Conservation (phyloP, 345 rosid genomes). For the Crucihimalaya himalaica region DNA sequence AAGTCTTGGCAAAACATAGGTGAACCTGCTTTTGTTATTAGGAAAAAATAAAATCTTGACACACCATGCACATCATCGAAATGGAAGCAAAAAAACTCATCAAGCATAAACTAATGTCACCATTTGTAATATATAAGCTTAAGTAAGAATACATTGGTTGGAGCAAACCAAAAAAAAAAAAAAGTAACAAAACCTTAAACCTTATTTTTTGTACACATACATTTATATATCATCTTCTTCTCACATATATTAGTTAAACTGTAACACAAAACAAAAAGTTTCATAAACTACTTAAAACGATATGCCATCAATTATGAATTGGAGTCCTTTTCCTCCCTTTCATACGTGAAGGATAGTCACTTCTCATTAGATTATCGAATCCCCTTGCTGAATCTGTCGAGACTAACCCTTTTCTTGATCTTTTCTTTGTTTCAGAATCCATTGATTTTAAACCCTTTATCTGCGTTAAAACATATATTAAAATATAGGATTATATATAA, state of each 20-base stretch:
- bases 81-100: background rate
- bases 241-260: background rate
- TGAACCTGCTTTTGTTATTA: background rate
- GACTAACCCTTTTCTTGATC: constrained; percentile 11
- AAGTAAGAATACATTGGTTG: constrained; percentile 6
- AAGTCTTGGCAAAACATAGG: background rate
- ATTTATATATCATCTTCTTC: constrained; percentile 1
- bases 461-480: constrained; percentile 10
- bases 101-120: background rate
- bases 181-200: background rate
- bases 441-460: background rate
- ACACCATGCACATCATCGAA: constrained; percentile 6
- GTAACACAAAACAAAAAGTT: background rate
- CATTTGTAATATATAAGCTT: constrained; percentile 5
- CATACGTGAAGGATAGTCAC: constrained; percentile 39
- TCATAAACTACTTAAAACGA: background rate
- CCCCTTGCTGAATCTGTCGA: constrained; percentile 15
- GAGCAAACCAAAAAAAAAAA: background rate
- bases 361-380: constrained; percentile 33
- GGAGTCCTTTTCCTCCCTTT: constrained; percentile 42
- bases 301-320: constrained; percentile 32
- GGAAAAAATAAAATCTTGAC: background rate
- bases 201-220: background rate
- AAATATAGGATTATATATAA: background rate
- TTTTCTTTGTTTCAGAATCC: background rate